Evolutionary conservation across 2,329 filamentous ascomycete species (phyloP).

Genomic region (Davidsoniella eucalypti): DNA sequence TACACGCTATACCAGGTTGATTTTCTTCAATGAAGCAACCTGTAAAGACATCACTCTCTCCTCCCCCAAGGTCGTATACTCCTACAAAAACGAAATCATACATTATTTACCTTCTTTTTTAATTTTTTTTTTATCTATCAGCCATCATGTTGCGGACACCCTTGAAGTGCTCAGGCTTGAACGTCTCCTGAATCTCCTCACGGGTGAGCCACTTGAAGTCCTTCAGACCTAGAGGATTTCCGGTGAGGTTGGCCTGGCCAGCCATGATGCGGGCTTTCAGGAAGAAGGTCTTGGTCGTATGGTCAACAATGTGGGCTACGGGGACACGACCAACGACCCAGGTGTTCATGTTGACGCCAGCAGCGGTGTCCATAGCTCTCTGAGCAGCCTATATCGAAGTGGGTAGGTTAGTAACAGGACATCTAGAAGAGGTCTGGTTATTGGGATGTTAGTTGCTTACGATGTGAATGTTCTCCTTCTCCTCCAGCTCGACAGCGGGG

Average conservation of each 20-base stretch:
- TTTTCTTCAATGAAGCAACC: neutral
- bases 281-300: conserved; percentile 81
- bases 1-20: conserved; percentile 7
- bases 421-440: neutral
- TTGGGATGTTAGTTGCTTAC: conserved; percentile 34
- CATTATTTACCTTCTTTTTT: neutral
- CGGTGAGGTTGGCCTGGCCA: conserved; percentile 68
- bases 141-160: conserved; percentile 70
- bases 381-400: conserved; percentile 50
- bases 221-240: conserved; percentile 53
- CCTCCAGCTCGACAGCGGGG: conserved; percentile 52
- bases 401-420: conserved; percentile 14
- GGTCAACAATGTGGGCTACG: conserved; percentile 56
- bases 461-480: conserved; percentile 63
- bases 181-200: conserved; percentile 60
- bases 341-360: conserved; percentile 93
- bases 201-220: conserved; percentile 90
- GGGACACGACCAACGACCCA: conserved; percentile 91
- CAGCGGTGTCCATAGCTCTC: conserved; percentile 58
- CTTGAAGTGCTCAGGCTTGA: conserved; percentile 54
- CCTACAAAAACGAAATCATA: conserved; percentile 5
- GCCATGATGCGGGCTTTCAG: conserved; percentile 94
- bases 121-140: conserved; percentile 40
- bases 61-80: conserved; percentile 1
- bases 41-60: neutral